Evolutionary conservation across 2,329 filamentous ascomycete genomes (phyloP).

Genomic region (Pseudogymnoascus sp.): DNA sequence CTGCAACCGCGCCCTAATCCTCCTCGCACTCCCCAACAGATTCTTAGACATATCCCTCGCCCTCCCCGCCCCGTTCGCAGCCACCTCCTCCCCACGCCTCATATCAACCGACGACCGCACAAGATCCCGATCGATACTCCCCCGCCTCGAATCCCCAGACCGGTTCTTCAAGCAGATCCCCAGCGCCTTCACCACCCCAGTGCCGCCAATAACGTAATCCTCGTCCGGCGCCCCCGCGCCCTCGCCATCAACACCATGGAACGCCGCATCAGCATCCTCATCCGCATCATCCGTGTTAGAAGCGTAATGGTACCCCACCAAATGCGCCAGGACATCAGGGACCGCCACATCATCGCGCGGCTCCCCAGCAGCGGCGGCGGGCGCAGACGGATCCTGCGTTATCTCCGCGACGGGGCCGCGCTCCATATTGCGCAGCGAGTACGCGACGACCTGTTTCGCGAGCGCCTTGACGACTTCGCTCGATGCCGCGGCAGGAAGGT

Average conservation of each 20-base stretch:
- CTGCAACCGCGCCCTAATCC: conserved; percentile 77
- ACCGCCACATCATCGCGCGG: conserved; percentile 50
- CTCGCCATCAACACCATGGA: conserved; percentile 47
- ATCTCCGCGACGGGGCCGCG: conserved; percentile 57
- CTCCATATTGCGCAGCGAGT: conserved; percentile 88
- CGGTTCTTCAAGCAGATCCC: conserved; percentile 84
- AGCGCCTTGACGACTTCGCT: conserved; percentile 87
- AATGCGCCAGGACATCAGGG: conserved; percentile 78
- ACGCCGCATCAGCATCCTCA: conserved; percentile 33
- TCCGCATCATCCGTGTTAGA: conserved; percentile 34
- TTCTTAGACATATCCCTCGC: conserved; percentile 93
- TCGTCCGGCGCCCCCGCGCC: conserved; percentile 72
- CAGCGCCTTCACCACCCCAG: conserved; percentile 88
- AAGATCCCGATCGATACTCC: conserved; percentile 24
- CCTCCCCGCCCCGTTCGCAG: conserved; percentile 41
- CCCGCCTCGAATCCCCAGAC: conserved; percentile 52
- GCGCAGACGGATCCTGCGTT: conserved; percentile 69
- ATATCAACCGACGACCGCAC: conserved; percentile 40
- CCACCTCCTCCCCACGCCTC: conserved; percentile 38
- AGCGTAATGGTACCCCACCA: conserved; percentile 58
- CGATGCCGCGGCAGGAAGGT: conserved; percentile 73
- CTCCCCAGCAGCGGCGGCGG: conserved; percentile 31
- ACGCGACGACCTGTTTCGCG: conserved; percentile 90
- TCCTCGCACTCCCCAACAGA: conserved; percentile 76
- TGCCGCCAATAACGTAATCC: conserved; percentile 93